Base-by-base conservation (phyloP, 2,329 filamentous ascomycete species). In the Fusarium sp. region DNA sequence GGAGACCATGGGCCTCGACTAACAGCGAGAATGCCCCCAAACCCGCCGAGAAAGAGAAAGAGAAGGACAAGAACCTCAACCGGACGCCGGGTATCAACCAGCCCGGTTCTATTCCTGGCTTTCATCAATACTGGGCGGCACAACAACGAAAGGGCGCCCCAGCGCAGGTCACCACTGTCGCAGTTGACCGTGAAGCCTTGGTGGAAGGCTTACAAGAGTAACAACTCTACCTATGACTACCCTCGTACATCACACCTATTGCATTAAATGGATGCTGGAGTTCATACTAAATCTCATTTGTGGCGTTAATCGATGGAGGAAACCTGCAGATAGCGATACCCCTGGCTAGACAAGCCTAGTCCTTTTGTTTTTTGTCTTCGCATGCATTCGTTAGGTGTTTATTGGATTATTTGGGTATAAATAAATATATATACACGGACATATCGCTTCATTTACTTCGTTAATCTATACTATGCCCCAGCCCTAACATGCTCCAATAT, bases 21-120 rank as follows among this genome's bases (percentile, higher is more conserved):
- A 46, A 69, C n/a, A 28, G 28, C 8, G 59, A 64, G 4, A 44
- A 49, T 36, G 32, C 52, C 24, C 19, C 70, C 2, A 73, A 70
- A n/a, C 40, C 68, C 10, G 34, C 65, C 24, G 58, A 72, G 4
- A 68, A 64, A n/a, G 68, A 79, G 58, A 78, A 71, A 57, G 77
- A 79, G 58, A 78, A 71, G 56, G 77, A 79, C 28, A 76, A 76
- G 55, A 77, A 80, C 12, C 52, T 79, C 32, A 81, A 81, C 42
- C 83, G 92, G 42, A 79, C 86, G 6, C 86, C 91, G 2, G 92
- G 92, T 0, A 93, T 96, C 74, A 96, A 96, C 72, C 92, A 95
- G 74, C 84, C 87, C 2, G 92, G 92, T 0, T 84, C 88, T 0
- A 90, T 96, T 42, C 87, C 91, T 1, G 92, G 92, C 0, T 91